These are phyloP conservation scores for Chlamydomonas applanata DNA, from an alignment of 139 green algal species.

Conservation along the genomic window DNA sequence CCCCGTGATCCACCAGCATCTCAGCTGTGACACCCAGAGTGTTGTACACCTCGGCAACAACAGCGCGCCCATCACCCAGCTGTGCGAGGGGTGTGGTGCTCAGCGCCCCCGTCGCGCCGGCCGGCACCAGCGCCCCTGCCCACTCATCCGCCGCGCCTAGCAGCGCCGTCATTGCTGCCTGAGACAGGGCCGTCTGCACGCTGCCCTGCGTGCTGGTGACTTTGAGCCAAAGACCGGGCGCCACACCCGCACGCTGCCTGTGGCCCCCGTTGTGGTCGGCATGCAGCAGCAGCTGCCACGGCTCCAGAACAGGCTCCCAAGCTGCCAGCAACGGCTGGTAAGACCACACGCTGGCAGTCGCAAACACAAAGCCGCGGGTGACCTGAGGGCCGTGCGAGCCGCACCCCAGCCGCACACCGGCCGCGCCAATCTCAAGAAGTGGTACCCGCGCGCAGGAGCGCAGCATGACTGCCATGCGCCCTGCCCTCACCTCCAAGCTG, in stretches of 20 bases:
- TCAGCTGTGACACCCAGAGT: constrained; percentile 52
- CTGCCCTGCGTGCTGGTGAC: constrained; percentile 42
- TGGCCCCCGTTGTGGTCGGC: constrained; percentile 33
- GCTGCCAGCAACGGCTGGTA: constrained; percentile 59
- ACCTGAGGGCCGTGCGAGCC: constrained; percentile 21
- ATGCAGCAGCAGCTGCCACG: constrained; percentile 70
- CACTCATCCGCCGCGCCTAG: constrained; percentile 19
- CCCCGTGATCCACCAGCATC: constrained; percentile 70
- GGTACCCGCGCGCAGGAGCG: constrained; percentile 55
- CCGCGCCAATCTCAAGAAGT: constrained; percentile 65
- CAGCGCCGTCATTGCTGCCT: constrained; percentile 19
- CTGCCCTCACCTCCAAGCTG: constrained; percentile 33
- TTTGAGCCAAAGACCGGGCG: constrained; percentile 40
- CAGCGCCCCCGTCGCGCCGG: background rate
- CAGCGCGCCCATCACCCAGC: constrained; percentile 25
- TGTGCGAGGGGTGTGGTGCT: background rate
- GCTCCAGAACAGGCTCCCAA: constrained; percentile 90
- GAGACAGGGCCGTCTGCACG: constrained; percentile 55
- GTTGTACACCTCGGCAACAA: constrained; percentile 60
- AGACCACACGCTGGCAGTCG: constrained; percentile 49
- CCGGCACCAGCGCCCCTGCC: background rate
- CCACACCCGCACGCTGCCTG: constrained; percentile 23
- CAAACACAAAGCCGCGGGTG: constrained; percentile 38
- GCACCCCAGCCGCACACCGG: constrained; percentile 28
- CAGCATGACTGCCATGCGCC: constrained; percentile 49